Evolutionary conservation across 2,329 filamentous ascomycete genomes (phyloP), one percentile per base, ranked within the genome.

Genomic region (Hymenoscyphus repandus): DNA sequence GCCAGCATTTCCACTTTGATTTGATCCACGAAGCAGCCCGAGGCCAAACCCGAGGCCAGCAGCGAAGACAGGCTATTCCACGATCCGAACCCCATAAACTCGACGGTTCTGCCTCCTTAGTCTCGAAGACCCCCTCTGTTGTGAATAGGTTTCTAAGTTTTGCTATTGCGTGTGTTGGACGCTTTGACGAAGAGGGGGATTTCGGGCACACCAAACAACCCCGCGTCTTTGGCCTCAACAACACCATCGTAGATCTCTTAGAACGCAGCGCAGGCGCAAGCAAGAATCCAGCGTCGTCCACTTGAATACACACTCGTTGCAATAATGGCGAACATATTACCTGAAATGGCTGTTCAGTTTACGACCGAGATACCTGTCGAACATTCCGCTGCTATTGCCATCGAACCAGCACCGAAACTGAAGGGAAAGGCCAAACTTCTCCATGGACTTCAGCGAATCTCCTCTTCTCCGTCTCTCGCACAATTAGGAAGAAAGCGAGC

Each of bases 381-480:
- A 51, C 60, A 56, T 47, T 58, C 61, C 15, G 59, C 60, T 42
- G 57, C 57, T 30, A 63, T 64, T 37, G 49, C 58, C 10, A 63
- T 60, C 52, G 62, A 60, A 22, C 51, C 46, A 33, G 54, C 60
- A 12, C 22, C 52, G 13, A 66, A 62, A 48, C 52, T 58, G 42
- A 67, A 65, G 52, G 65, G 62, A 27, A 56, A 60, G 49, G 58
- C 63, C 20, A 64, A 59, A 44, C 53, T 68, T 32, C 52, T 66
- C 27, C 57, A 64, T 41, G 56, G 58, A 20, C 55, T 68, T 1
- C 62, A 67, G 48, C 62, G 65, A 41, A 66, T 68, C 30, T 66
- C 65, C 3, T 68, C 66, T 3, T 67, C 66, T 1, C 64, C 64
- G 18, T 64, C 66, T 45, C 57, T 66, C 11, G 57, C 55, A 43